phyloP scores from a whole-genome alignment of 2,329 filamentous ascomycete genomes.

The Hymenoscyphus salicellus region DNA sequence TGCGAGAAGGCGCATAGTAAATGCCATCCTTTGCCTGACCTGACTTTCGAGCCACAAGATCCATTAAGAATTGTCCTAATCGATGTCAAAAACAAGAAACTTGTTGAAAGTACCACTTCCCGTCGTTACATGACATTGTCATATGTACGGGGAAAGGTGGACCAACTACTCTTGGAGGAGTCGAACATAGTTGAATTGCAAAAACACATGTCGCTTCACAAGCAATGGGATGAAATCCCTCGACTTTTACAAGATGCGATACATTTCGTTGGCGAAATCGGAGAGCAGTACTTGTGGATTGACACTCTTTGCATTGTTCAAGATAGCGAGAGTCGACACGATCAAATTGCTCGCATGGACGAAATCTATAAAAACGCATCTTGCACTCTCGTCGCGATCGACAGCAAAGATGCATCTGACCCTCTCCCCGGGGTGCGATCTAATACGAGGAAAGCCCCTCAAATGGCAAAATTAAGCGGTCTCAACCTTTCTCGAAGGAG shows the following conservation, averaged over 20 bases:
- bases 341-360: constrained; percentile 1
- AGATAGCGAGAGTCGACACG: background rate
- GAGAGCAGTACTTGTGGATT: constrained; percentile 5
- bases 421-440: background rate
- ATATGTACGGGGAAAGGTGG: constrained; percentile 2
- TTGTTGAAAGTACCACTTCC: background rate
- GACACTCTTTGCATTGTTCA: constrained; percentile 8
- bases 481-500: background rate
- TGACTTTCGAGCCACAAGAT: background rate
- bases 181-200: background rate
- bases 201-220: background rate
- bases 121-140: background rate
- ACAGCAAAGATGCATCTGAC: background rate
- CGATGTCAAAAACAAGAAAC: background rate
- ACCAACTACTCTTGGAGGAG: background rate
- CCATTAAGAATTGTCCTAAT: background rate
- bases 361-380: background rate
- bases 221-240: background rate
- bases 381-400: constrained; percentile 1
- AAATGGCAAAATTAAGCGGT: background rate
- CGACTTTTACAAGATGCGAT: constrained; percentile 3
- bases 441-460: background rate
- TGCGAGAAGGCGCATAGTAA: background rate
- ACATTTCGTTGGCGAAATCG: background rate
- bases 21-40: background rate